Evolutionary conservation across 805 yeast genomes (phyloP).

Genomic region (Ascoidea asiatica): DNA sequence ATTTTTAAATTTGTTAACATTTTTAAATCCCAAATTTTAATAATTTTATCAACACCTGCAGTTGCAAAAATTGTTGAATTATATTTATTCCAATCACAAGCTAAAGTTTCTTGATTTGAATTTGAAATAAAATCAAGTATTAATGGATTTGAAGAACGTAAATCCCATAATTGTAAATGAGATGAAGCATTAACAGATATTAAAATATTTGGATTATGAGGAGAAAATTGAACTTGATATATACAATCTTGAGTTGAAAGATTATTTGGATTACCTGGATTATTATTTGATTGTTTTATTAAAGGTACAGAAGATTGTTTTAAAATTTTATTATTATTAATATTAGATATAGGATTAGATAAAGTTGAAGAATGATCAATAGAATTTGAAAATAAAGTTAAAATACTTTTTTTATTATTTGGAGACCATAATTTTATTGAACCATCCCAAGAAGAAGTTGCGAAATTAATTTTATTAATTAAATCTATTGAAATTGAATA

Average conservation of each 20-base stretch:
- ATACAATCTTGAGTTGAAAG: constrained; percentile 40
- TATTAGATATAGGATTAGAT: constrained; percentile 14
- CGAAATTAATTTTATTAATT: constrained; percentile 52
- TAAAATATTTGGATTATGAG: constrained; percentile 63
- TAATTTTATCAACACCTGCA: constrained; percentile 81
- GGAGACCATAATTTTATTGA: constrained; percentile 72
- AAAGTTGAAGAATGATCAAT: constrained; percentile 9
- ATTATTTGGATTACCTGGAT: constrained; percentile 18
- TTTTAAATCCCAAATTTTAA: constrained; percentile 81
- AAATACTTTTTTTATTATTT: constrained; percentile 34
- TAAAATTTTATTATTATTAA: no score
- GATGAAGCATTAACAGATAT: constrained; percentile 67
- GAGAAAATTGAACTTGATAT: constrained; percentile 73
- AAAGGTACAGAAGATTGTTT: constrained; percentile 19
- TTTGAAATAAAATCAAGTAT: constrained; percentile 53
- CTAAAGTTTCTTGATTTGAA: constrained; percentile 65
- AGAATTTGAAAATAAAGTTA: constrained; percentile 32
- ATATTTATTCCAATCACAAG: constrained; percentile 88
- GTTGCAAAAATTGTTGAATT: constrained; percentile 68
- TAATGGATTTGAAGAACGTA: constrained; percentile 50
- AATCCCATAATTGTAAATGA: constrained; percentile 70
- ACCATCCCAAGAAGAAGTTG: constrained; percentile 89
- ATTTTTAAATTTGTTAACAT: constrained; percentile 32
- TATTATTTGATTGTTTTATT: constrained; percentile 24
- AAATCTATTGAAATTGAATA: constrained; percentile 65